A percentile compares a stretch with the other conserved stretches of the same genome.
Evolutionary conservation across 768 basidiomycete species (phyloP).

Genomic region (Podaxis carcinomalis): DNA sequence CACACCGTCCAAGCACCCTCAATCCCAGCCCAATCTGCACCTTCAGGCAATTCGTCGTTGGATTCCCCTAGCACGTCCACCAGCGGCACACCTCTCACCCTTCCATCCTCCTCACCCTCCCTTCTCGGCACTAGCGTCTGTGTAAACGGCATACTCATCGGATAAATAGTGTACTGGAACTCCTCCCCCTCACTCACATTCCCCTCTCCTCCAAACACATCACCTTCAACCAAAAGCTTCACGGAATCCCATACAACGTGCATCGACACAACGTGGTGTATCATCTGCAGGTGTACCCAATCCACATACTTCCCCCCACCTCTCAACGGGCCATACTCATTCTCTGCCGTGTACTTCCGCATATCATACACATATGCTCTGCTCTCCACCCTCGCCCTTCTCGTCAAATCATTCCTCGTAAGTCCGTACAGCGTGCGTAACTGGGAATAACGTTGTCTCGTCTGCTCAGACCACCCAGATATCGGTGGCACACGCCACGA

Average conservation of each 20-base stretch:
- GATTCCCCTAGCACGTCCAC: slow-evolving; percentile 19
- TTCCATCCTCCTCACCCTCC: slow-evolving; percentile 21
- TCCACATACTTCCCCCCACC: slow-evolving; percentile 42
- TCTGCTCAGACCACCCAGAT: neutral
- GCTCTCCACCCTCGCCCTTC: slow-evolving; percentile 30
- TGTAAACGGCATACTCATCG: slow-evolving; percentile 49
- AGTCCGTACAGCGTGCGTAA: slow-evolving; percentile 58
- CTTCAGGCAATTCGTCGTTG: slow-evolving; percentile 4
- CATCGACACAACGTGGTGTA: slow-evolving; percentile 55
- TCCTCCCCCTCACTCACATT: slow-evolving; percentile 18
- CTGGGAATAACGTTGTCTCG: slow-evolving; percentile 37
- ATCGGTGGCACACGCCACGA: neutral
- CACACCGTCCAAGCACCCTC: slow-evolving; percentile 56
- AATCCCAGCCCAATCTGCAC: slow-evolving; percentile 54
- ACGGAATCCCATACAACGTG: slow-evolving; percentile 37
- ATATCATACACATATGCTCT: slow-evolving; percentile 61
- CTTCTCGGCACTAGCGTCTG: slow-evolving; percentile 43
- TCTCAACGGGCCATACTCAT: slow-evolving; percentile 55
- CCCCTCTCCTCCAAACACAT: slow-evolving; percentile 17
- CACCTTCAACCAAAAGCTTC: neutral
- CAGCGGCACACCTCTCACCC: slow-evolving; percentile 18
- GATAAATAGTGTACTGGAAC: slow-evolving; percentile 33
- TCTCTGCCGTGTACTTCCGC: slow-evolving; percentile 47
- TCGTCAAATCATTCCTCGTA: slow-evolving; percentile 38
- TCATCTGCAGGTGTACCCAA: slow-evolving; percentile 54